Conservation (phyloP, 2,329 filamentous ascomycete genomes). For the Paraphoma chrysanthemicola region DNA sequence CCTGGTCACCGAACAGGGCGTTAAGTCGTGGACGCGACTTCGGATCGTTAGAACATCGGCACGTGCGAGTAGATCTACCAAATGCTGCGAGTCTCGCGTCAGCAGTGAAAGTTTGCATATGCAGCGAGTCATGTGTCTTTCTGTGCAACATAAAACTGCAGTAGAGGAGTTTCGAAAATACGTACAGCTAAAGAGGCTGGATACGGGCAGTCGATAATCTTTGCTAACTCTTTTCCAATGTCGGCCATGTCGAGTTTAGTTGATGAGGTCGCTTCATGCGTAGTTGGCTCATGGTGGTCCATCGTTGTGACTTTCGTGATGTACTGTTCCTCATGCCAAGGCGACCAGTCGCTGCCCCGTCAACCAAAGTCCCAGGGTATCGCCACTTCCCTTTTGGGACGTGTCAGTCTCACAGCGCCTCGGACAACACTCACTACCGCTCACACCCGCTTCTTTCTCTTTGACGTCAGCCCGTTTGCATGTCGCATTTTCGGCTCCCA, state of each 20-base stretch:
- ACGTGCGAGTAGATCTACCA: conserved; percentile 43
- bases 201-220: conserved; percentile 57
- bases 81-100: conserved; percentile 38
- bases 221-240: conserved; percentile 57
- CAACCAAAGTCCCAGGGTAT: conserved; percentile 17
- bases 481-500: conserved; percentile 4
- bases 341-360: conserved; percentile 17
- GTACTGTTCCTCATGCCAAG: too few species aligned
- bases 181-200: conserved; percentile 56
- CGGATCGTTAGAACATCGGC: conserved; percentile 47
- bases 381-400: conserved; percentile 16
- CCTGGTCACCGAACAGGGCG: conserved; percentile 57
- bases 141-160: conserved; percentile 16
- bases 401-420: neutral
- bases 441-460: neutral
- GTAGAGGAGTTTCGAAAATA: conserved; percentile 34
- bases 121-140: conserved; percentile 28
- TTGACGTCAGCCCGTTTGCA: conserved; percentile 14
- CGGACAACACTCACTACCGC: neutral
- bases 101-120: conserved; percentile 29
- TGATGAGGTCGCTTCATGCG: conserved; percentile 4
- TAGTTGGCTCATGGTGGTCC: conserved; percentile 3
- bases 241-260: conserved; percentile 36
- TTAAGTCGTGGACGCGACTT: conserved; percentile 54
- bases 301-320: neutral